A percentile compares a stretch with the other conserved stretches of the same genome.
Conservation (phyloP, 2,329 filamentous ascomycete species). For the Fusarium dlaminii region DNA sequence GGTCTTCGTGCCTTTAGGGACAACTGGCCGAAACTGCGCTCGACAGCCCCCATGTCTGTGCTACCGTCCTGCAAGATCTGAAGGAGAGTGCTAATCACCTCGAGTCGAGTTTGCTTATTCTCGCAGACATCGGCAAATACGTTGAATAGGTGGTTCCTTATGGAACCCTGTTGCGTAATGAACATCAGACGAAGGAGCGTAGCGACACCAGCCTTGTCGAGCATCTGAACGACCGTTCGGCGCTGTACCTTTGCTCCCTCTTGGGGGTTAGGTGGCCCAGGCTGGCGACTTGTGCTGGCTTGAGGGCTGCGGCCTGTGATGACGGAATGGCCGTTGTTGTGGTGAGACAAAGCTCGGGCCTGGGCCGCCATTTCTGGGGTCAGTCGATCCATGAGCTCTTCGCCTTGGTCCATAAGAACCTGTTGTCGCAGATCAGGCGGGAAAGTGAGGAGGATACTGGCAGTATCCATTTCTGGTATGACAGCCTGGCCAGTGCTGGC, state of each 20-base stretch:
- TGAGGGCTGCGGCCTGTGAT: slow-evolving; percentile 46
- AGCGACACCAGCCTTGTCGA: slow-evolving; percentile 94
- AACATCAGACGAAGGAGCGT: slow-evolving; percentile 99
- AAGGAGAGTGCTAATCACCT: slow-evolving; percentile 91
- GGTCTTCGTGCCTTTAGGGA: slow-evolving; percentile 90
- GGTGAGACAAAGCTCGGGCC: slow-evolving; percentile 74
- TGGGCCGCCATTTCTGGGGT: slow-evolving; percentile 88
- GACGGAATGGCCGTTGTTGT: slow-evolving; percentile 44
- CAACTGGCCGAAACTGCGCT: slow-evolving; percentile 93
- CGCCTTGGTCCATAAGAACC: slow-evolving; percentile 90
- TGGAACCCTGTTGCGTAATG: slow-evolving; percentile 88
- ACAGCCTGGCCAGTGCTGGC: slow-evolving; percentile 62
- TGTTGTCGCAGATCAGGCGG: slow-evolving; percentile 85
- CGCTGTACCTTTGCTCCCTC: slow-evolving; percentile 73
- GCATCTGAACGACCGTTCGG: slow-evolving; percentile 90
- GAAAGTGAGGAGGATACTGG: slow-evolving; percentile 90
- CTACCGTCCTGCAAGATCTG: slow-evolving; percentile 97
- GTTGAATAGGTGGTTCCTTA: slow-evolving; percentile 83
- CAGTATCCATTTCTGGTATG: slow-evolving; percentile 85
- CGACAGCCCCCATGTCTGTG: slow-evolving; percentile 89
- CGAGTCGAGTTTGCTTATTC: slow-evolving; percentile 94
- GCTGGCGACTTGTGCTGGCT: slow-evolving; percentile 29
- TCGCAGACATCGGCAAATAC: slow-evolving; percentile 93
- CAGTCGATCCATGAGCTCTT: slow-evolving; percentile 83
- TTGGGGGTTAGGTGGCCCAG: slow-evolving; percentile 51